Percentiles rank a stretch among this genome's conserved stretches.
phyloP scores from a whole-genome alignment of 78 protist genomes.

The Acrasis kona region DNA sequence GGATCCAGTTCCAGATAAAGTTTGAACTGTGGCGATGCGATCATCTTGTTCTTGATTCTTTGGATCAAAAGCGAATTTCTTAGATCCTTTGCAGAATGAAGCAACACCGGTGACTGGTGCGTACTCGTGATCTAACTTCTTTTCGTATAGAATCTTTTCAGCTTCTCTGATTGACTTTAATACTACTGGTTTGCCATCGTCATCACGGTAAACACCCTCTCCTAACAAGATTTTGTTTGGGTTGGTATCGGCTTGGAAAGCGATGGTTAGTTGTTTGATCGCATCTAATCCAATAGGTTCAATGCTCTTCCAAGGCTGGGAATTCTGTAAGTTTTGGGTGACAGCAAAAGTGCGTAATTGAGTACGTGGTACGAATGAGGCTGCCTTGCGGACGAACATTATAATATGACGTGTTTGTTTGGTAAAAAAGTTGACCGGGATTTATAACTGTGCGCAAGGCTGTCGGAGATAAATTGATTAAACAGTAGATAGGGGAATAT shows the following conservation, averaged over 20 bases:
- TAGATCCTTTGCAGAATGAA: slow-evolving; percentile 32
- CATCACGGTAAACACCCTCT: slow-evolving; percentile 76
- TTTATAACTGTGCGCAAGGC: too few relatives aligned
- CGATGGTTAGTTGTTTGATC: not conserved
- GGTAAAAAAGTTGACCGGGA: too few relatives aligned
- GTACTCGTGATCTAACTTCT: slow-evolving; percentile 62
- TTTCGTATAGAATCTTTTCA: slow-evolving; percentile 33
- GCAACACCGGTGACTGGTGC: slow-evolving; percentile 68
- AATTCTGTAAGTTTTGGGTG: too few relatives aligned
- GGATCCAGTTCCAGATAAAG: slow-evolving; percentile 10
- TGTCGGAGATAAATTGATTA: too few relatives aligned
- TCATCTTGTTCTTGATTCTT: not conserved
- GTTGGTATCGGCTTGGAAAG: not conserved
- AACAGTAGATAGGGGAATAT: too few relatives aligned
- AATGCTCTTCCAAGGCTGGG: too few relatives aligned
- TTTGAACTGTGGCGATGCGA: slow-evolving; percentile 25
- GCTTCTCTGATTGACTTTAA: slow-evolving; percentile 28
- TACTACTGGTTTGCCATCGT: slow-evolving; percentile 14
- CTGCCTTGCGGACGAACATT: too few relatives aligned
- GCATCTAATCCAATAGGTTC: slow-evolving; percentile 7
- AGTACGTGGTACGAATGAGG: too few relatives aligned
- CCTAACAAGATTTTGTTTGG: slow-evolving; percentile 45
- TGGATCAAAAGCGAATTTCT: slow-evolving; percentile 29
- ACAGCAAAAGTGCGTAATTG: too few relatives aligned
- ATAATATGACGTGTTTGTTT: too few relatives aligned